Evolutionary conservation across 345 rosid genomes (phyloP).

Genomic region (Camelina neglecta): DNA sequence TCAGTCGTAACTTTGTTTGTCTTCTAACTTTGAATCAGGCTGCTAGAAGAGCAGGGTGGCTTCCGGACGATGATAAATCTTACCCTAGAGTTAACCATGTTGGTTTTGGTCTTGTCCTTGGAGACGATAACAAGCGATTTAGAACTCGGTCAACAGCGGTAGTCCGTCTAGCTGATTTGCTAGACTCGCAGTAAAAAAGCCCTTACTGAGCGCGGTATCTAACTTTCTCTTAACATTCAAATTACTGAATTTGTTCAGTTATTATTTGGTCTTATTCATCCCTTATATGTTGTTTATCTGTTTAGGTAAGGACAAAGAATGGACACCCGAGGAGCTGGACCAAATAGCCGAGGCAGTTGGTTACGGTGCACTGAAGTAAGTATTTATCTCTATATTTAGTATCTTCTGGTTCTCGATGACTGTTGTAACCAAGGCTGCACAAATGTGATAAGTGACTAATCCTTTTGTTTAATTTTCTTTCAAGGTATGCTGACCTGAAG

Average conservation of each 20-base stretch:
- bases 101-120: slow-evolving; percentile 87
- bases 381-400: not conserved
- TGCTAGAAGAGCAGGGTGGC: slow-evolving; percentile 78
- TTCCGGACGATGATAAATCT: slow-evolving; percentile 51
- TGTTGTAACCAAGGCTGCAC: slow-evolving; percentile 4
- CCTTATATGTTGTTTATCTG: not conserved
- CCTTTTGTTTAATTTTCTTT: slow-evolving; percentile 16
- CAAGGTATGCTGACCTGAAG: slow-evolving; percentile 85
- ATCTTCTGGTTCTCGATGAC: not conserved
- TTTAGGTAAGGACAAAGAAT: slow-evolving; percentile 73
- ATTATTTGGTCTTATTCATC: not conserved
- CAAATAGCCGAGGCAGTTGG: slow-evolving; percentile 87
- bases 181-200: slow-evolving; percentile 70
- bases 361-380: slow-evolving; percentile 88
- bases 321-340: slow-evolving; percentile 77
- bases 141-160: slow-evolving; percentile 73
- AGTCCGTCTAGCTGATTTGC: slow-evolving; percentile 79
- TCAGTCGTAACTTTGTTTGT: not conserved
- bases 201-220: slow-evolving; percentile 76
- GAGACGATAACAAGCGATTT: slow-evolving; percentile 83
- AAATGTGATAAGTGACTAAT: not conserved
- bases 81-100: slow-evolving; percentile 75
- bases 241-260: slow-evolving; percentile 15
- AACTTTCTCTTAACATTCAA: slow-evolving; percentile 1
- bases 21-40: slow-evolving; percentile 50